Conservation (phyloP, 2,329 filamentous ascomycete species). For the Aspergillus sp. region DNA sequence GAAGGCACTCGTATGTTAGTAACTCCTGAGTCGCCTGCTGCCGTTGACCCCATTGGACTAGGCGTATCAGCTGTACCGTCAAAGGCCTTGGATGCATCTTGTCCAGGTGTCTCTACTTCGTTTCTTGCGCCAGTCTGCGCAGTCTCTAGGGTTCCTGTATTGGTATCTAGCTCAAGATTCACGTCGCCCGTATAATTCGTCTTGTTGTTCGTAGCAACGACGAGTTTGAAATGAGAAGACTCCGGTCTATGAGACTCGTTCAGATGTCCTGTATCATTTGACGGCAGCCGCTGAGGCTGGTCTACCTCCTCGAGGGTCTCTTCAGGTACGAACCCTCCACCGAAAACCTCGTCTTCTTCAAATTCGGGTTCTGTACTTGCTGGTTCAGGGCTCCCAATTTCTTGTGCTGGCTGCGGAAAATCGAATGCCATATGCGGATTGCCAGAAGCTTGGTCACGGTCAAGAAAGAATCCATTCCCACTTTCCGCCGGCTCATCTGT, state of each 20-base stretch:
- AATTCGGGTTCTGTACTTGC: background rate
- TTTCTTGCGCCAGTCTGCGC: background rate
- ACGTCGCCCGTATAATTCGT: background rate
- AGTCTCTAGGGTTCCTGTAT: background rate
- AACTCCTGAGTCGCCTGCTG: conserved; percentile 15
- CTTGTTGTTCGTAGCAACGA: conserved; percentile 21
- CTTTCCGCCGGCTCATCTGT: conserved; percentile 13
- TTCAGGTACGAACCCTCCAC: conserved; percentile 16
- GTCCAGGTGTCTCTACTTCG: background rate
- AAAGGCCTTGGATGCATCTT: background rate
- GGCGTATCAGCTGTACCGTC: conserved; percentile 16
- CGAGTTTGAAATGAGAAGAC: conserved; percentile 19
- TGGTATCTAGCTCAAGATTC: background rate
- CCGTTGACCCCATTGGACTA: conserved; percentile 19
- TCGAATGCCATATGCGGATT: background rate
- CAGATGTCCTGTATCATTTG: background rate
- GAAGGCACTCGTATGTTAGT: conserved; percentile 20
- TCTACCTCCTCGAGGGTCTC: conserved; percentile 1
- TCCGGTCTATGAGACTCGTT: background rate
- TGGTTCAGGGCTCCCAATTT: background rate
- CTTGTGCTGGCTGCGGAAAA: background rate
- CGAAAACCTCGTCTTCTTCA: conserved; percentile 5
- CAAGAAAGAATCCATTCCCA: conserved; percentile 35
- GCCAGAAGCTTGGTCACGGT: conserved; percentile 14
- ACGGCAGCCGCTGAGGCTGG: background rate